phyloP scores from a whole-genome alignment of 495 filamentous ascomycete species.

The Sabuloglossum arenarium region DNA sequence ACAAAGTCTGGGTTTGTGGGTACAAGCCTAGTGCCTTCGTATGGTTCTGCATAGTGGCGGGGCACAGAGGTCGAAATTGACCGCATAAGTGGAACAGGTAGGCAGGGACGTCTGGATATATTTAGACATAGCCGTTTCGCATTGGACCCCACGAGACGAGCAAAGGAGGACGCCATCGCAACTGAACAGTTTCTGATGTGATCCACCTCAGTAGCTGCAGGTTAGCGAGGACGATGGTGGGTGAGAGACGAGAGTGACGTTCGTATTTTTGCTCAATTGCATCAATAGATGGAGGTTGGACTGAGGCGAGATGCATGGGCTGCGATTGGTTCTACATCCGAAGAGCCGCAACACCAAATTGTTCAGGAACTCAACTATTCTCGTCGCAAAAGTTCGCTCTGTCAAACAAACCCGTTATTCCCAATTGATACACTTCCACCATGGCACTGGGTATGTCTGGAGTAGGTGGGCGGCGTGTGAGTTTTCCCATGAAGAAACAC shows the following conservation, averaged over 20 bases:
- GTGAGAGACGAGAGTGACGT: not conserved
- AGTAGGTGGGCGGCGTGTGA: constrained; percentile 7
- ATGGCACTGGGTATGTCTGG: not conserved
- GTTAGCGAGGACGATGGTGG: not conserved
- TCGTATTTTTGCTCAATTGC: not conserved
- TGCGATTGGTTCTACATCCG: not conserved
- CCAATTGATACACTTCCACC: not conserved
- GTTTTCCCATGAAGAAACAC: not conserved
- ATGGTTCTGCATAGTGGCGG: constrained; percentile 34
- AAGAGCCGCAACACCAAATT: not conserved
- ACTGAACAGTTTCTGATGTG: constrained; percentile 1
- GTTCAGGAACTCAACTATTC: not conserved
- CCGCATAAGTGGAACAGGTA: constrained; percentile 19
- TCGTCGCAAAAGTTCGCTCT: not conserved
- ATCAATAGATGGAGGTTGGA: not conserved
- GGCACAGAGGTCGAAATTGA: constrained; percentile 47
- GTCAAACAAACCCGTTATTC: not conserved
- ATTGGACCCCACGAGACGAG: constrained; percentile 39
- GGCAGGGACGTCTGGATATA: constrained; percentile 3
- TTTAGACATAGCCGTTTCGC: constrained; percentile 41
- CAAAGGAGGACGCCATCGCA: constrained; percentile 41
- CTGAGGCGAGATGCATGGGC: not conserved
- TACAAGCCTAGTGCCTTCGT: constrained; percentile 37
- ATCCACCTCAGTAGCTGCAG: constrained; percentile 3
- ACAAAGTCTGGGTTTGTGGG: constrained; percentile 37